phyloP scores from a whole-genome alignment of 2,329 filamentous ascomycete species.

The Penicillium olsonii region DNA sequence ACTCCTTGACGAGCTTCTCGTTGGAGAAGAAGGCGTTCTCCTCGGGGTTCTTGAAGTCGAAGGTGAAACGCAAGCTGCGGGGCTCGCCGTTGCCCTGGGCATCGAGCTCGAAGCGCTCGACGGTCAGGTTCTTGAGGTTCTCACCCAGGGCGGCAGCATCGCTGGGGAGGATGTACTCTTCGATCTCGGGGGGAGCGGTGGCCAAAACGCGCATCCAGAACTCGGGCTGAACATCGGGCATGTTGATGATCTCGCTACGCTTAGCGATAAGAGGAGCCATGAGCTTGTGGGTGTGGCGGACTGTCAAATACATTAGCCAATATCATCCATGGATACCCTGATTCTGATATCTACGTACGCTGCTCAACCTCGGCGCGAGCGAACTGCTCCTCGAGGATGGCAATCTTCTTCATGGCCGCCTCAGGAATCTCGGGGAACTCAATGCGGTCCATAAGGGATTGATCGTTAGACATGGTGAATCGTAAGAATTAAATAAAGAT shows the following conservation, averaged over 20 bases:
- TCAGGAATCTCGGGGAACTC: conserved; percentile 36
- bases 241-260: conserved; percentile 67
- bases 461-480: conserved; percentile 25
- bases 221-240: conserved; percentile 61
- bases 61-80: conserved; percentile 73
- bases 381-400: conserved; percentile 79
- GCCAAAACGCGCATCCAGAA: conserved; percentile 97
- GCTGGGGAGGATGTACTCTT: conserved; percentile 80
- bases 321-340: background rate
- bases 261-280: conserved; percentile 72
- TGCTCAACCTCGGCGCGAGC: conserved; percentile 80
- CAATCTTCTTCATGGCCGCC: conserved; percentile 64
- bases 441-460: conserved; percentile 39
- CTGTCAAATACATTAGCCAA: conserved; percentile 45
- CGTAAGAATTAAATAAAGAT: conserved; percentile 1
- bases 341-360: conserved; percentile 57
- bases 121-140: conserved; percentile 67
- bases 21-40: conserved; percentile 83
- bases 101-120: conserved; percentile 76
- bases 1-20: conserved; percentile 81
- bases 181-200: conserved; percentile 80
- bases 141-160: conserved; percentile 71
- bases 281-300: conserved; percentile 71
- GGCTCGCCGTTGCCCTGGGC: conserved; percentile 68
- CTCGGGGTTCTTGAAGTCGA: conserved; percentile 64